Base-by-base conservation (phyloP, 164 flowering plant genomes). In the Sextonia rubra region DNA sequence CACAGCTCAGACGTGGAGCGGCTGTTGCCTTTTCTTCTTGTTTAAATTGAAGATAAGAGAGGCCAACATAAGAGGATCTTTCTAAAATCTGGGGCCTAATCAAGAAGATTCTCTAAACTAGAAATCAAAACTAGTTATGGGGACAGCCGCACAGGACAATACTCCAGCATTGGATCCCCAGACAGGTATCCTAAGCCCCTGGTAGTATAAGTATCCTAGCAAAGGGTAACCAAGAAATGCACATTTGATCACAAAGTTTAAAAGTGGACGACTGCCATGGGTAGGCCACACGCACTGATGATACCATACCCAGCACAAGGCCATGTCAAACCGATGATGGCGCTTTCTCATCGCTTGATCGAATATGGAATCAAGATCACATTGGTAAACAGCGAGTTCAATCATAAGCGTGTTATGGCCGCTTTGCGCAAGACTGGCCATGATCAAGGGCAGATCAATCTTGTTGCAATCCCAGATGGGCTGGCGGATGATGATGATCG, bases 281-380 rank as follows among this genome's bases (percentile, higher is more conserved):
- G 70, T 1, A 70, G 20, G 22, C 78, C 75, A 65, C 83, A 81
- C 66, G 80, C 76, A 4, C 37, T 75, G 17, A 64, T 78, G 12
- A 58, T 81, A 63, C 78, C 83, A 26, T 73, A 24, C 66, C 80
- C 80, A 12, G 77, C 72, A 25, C 83, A 80, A 75, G 80, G 79
- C 29, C 80, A 80, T 63, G 73, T 75, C 7, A 73, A 56, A 23
- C 78, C 80, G 30, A 64, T 77, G 47, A 66, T 75, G 78, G 77
- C 79, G 71, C 64, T 83, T 20, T 74, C 82, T 0, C 77, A 81
- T 64, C 58, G 64, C 47, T 62, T 83, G 64, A 77, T 68, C 18
- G 75, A 79, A 0, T 67, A 29, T 5, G 86, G 82, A 7, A 72
- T 83, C 29, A 69, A 56, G 15, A 69, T 81, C 68, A 69, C 77